phyloP scores from a whole-genome alignment of 2,329 filamentous ascomycete species.

The Phyllosticta ampelicida region DNA sequence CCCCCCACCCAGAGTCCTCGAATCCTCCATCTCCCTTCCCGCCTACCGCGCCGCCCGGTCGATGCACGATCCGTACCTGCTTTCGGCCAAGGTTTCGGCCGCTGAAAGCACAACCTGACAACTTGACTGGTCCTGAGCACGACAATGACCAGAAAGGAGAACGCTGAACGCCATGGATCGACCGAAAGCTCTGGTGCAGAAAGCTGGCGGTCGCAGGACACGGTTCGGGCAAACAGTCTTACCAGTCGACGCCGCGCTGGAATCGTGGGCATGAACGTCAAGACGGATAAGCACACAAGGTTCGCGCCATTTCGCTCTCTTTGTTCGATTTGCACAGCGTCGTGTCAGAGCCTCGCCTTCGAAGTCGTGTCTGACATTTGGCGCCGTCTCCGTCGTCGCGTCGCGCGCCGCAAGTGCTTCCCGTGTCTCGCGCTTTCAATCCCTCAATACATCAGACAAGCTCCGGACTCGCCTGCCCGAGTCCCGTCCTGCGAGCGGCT shows the following conservation, averaged over 20 bases:
- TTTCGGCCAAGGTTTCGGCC: slow-evolving; percentile 11
- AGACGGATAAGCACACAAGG: slow-evolving; percentile 44
- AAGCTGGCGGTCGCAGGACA: slow-evolving; percentile 57
- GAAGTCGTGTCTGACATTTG: slow-evolving; percentile 16
- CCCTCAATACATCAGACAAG: slow-evolving; percentile 6
- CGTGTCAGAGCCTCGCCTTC: slow-evolving; percentile 4
- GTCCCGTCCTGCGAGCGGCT: not conserved
- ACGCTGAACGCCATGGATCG: slow-evolving; percentile 53
- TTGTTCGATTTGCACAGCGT: slow-evolving; percentile 4
- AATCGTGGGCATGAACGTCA: slow-evolving; percentile 36
- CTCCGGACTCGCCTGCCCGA: slow-evolving; percentile 2
- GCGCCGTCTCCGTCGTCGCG: slow-evolving; percentile 2
- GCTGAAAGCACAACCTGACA: slow-evolving; percentile 7
- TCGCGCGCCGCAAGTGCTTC: slow-evolving; percentile 7
- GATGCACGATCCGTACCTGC: slow-evolving; percentile 10
- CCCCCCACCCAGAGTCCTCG: slow-evolving; percentile 1
- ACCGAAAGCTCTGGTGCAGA: slow-evolving; percentile 54
- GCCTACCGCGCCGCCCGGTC: slow-evolving; percentile 5
- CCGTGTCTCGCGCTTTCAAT: slow-evolving; percentile 5
- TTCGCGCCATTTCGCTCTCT: slow-evolving; percentile 26
- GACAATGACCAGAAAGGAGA: slow-evolving; percentile 56
- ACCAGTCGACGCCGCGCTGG: slow-evolving; percentile 21
- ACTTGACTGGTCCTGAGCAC: slow-evolving; percentile 5
- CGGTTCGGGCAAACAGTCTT: slow-evolving; percentile 38
- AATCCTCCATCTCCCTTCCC: slow-evolving; percentile 1